Evolutionary conservation across 2,329 filamentous ascomycete species (phyloP), one percentile per base, ranked within the genome.

Genomic region (Penicillium concentricum): DNA sequence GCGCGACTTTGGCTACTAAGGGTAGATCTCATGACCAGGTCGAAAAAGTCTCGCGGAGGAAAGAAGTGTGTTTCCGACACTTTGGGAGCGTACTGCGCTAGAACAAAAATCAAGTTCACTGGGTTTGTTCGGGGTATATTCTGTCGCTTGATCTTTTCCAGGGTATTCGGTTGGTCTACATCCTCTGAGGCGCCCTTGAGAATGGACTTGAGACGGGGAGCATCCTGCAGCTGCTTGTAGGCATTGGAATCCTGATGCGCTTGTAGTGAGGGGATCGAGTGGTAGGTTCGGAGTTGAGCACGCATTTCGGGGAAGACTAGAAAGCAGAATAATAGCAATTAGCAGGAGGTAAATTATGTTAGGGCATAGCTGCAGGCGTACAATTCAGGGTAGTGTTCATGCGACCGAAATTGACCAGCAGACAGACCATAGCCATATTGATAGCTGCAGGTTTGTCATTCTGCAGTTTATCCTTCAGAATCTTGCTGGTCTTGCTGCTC

Each of bases 311-410:
- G 94, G 73, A 99, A 99, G 81, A 99, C 94, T 96, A 72, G 38
- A 18, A 48, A 55, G 24, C 60, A 44, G 35, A 28, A 46, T 4
- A 45, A 28, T 41, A 48, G 22, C 8, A 44, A 41, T 61, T 35
- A 58, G 50, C 48, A 50, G 44, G 22, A 10, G 32, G 42, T 12
- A 24, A 10, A 22, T 53, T 43, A 39, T 43, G 32, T 45, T 35
- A n/a, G 16, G 10, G 16, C n/a, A 45, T 32, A 45, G 49, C 20
- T 44, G 34, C 55, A 35, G 32, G 74, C 86, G 71, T 80, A 96
- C 92, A 97, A 71, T 99, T 99, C 46, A 99, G 81, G 0, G 94
- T 99, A 2, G 94, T 99, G 76, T 99, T 99, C 94, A 99, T 99
- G 61, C 94, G 84, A 57, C 94, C 94, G 62, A 99, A 90, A 70